Percentiles rank a stretch among this genome's conserved stretches.
These are phyloP conservation scores for Heritiera fomes DNA, from an alignment of 345 rosid genomes.

Conservation along the genomic window DNA sequence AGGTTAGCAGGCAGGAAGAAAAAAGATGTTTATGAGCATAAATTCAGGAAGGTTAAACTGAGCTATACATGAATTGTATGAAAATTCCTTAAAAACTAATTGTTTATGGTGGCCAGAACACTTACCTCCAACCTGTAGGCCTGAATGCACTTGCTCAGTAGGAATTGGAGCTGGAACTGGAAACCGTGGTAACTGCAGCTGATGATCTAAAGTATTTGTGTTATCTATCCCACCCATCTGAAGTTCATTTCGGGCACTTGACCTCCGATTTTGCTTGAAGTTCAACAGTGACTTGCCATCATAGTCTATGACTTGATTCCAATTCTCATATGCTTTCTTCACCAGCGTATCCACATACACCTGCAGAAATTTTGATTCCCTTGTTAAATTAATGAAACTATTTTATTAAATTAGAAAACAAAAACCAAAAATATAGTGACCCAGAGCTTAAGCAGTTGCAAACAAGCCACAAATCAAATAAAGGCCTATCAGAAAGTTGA, in stretches of 20 bases:
- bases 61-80: neutral
- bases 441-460: neutral
- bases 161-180: conserved; percentile 55
- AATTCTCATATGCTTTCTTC: conserved; percentile 95
- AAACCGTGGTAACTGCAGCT: conserved; percentile 49
- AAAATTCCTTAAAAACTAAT: neutral
- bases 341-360: conserved; percentile 77
- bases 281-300: conserved; percentile 81
- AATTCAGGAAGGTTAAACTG: neutral
- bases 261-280: conserved; percentile 64
- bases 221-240: conserved; percentile 45
- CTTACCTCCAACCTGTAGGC: conserved; percentile 65
- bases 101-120: neutral
- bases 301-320: conserved; percentile 82
- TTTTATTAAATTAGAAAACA: neutral
- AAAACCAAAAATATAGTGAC: neutral
- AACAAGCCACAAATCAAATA: neutral
- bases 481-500: neutral
- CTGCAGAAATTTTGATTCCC: conserved; percentile 39
- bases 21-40: neutral
- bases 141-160: conserved; percentile 49
- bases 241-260: conserved; percentile 47
- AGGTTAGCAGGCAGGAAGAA: neutral
- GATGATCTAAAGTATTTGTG: conserved; percentile 51
- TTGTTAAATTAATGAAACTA: conserved; percentile 11